phyloP scores from a whole-genome alignment of 1,284 basidiomycete genomes.

The Malassezia brasiliensis region DNA sequence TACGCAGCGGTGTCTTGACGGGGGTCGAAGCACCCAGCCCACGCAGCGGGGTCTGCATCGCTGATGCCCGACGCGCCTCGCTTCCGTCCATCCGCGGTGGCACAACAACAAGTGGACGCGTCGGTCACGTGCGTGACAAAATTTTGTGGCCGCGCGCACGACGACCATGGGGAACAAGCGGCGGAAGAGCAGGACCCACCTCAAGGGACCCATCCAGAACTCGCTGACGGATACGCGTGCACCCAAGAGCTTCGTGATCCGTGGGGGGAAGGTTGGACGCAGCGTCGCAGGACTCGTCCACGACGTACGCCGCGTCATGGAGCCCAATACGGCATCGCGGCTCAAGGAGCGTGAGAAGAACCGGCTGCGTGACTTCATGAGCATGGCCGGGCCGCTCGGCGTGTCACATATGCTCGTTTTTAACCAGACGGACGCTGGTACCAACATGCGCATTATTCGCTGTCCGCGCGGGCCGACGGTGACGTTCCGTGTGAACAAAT shows the following conservation, averaged over 20 bases:
- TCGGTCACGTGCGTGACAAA: slow-evolving; percentile 14
- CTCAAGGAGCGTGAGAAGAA: slow-evolving; percentile 85
- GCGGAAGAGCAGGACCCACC: slow-evolving; percentile 43
- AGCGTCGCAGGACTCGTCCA: slow-evolving; percentile 79
- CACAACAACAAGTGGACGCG: slow-evolving; percentile 11
- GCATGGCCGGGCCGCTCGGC: slow-evolving; percentile 78
- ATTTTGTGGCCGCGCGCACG: background rate
- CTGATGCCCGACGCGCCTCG: slow-evolving; percentile 5
- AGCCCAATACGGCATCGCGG: slow-evolving; percentile 89
- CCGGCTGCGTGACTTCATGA: slow-evolving; percentile 86
- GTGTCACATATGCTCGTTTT: slow-evolving; percentile 91
- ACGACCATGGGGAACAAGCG: slow-evolving; percentile 12
- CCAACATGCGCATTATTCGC: slow-evolving; percentile 70
- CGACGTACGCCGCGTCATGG: slow-evolving; percentile 89
- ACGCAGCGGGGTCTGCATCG: slow-evolving; percentile 6
- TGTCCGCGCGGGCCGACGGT: slow-evolving; percentile 87
- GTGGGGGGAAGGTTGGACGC: slow-evolving; percentile 80
- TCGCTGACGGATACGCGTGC: slow-evolving; percentile 25
- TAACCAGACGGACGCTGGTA: slow-evolving; percentile 55
- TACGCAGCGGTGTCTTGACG: slow-evolving; percentile 38
- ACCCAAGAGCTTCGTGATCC: slow-evolving; percentile 68
- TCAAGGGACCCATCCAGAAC: slow-evolving; percentile 39
- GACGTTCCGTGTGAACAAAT: slow-evolving; percentile 83
- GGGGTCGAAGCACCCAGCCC: slow-evolving; percentile 14
- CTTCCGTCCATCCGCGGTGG: background rate